Evolutionary conservation across 1,139 yeast species (phyloP).

Genomic region (Kurtzmaniella quercitrusa): DNA sequence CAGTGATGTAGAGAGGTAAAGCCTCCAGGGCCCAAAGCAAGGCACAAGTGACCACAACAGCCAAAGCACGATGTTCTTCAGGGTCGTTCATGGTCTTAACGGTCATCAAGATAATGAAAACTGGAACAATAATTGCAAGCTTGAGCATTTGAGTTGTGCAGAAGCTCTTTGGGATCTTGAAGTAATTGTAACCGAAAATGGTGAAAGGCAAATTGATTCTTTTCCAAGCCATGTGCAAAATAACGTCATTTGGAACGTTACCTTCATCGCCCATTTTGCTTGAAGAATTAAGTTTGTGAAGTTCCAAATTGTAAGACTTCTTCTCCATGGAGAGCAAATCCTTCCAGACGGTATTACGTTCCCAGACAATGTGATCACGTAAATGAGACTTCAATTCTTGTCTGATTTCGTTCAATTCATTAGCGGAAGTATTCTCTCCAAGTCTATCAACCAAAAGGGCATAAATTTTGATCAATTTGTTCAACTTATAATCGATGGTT

Average conservation of each 20-base stretch:
- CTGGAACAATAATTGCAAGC: constrained; percentile 37
- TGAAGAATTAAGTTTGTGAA: constrained; percentile 22
- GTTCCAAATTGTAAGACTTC: constrained; percentile 35
- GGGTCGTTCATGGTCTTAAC: constrained; percentile 62
- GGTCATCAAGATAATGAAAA: constrained; percentile 47
- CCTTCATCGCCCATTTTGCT: constrained; percentile 34
- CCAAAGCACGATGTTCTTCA: constrained; percentile 74
- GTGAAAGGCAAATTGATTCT: constrained; percentile 16
- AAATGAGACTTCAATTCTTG: constrained; percentile 70
- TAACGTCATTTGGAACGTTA: constrained; percentile 14
- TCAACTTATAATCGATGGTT: constrained; percentile 42
- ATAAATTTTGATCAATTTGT: constrained; percentile 48
- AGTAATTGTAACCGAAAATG: constrained; percentile 16
- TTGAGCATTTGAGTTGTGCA: constrained; percentile 39
- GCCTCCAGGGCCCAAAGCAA: constrained; percentile 93
- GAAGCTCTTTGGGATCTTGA: constrained; percentile 26
- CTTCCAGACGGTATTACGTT: constrained; percentile 94
- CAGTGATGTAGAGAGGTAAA: constrained; percentile 81
- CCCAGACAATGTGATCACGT: constrained; percentile 94
- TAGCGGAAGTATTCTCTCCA: constrained; percentile 21
- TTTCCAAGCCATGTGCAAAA: constrained; percentile 23
- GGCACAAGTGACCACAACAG: constrained; percentile 74
- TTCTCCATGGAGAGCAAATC: constrained; percentile 88
- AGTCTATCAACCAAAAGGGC: constrained; percentile 36
- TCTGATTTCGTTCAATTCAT: constrained; percentile 49